phyloP scores from a whole-genome alignment of 2,329 filamentous ascomycete species.

The Acephala macrosclerotiorum region DNA sequence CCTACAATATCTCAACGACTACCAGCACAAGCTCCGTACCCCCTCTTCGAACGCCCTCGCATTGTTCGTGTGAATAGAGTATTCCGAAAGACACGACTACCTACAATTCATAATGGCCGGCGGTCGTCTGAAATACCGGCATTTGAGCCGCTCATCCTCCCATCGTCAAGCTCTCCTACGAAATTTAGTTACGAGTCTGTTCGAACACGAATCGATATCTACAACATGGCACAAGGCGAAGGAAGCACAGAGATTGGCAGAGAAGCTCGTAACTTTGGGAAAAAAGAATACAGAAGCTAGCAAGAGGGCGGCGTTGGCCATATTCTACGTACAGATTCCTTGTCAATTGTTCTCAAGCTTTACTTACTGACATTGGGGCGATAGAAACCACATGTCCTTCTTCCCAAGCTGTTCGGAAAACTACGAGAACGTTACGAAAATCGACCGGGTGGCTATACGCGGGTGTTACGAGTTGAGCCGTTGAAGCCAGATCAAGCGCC shows the following conservation, averaged over 20 bases:
- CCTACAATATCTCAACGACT: too few relatives aligned
- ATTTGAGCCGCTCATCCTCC: slow-evolving; percentile 83
- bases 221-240: slow-evolving; percentile 98
- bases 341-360: not conserved
- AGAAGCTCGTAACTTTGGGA: slow-evolving; percentile 91
- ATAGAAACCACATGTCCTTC: slow-evolving; percentile 70
- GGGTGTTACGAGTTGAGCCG: slow-evolving; percentile 90
- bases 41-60: too few relatives aligned
- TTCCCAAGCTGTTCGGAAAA: slow-evolving; percentile 89
- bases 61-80: too few relatives aligned
- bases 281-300: slow-evolving; percentile 92
- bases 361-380: slow-evolving; percentile 23
- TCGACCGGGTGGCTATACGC: slow-evolving; percentile 92
- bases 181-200: slow-evolving; percentile 93
- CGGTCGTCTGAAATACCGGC: slow-evolving; percentile 85
- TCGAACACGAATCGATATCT: slow-evolving; percentile 90
- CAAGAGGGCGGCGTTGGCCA: slow-evolving; percentile 75
- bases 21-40: too few relatives aligned
- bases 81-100: too few relatives aligned
- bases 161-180: slow-evolving; percentile 93
- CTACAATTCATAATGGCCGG: slow-evolving; percentile 73
- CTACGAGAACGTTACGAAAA: slow-evolving; percentile 80
- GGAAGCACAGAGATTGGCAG: slow-evolving; percentile 91
- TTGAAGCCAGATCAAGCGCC: slow-evolving; percentile 86
- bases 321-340: slow-evolving; percentile 77